Base-by-base conservation (phyloP, 371 early-diverging fungal species). In the Mortierella sp. region DNA sequence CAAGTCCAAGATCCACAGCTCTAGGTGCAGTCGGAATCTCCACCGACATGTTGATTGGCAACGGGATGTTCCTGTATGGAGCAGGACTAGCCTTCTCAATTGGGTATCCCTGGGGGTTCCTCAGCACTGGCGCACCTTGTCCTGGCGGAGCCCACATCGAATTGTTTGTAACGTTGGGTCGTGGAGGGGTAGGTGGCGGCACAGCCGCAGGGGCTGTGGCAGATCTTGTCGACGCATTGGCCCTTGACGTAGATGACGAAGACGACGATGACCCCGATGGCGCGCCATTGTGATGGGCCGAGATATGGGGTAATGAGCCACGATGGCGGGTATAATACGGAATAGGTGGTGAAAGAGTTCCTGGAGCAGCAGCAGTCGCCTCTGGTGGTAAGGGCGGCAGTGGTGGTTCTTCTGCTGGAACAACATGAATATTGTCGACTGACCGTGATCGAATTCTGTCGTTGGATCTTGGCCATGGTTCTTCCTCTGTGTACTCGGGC, bases 21-120 rank as follows among this genome's bases (percentile, higher is more conserved):
- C 40, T n/a, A 9, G 77, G 77, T 16, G 77, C 77, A 43, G 77
- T 71, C 14, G 77, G 68, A 11, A 45, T 31, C 53, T 71, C 71
- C 2, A 68, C 50, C 7, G 34, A 8, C 29, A 71, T 19, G 19
- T 16, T 37, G 29, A 61, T 24, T 2, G 72, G 77, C 44, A 71
- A 63, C 0, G 66, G 77, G 8, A 77, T 61, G 13, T 67, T 53
- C 37, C 52, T 53, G 40, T 34, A 40, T 2, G 34, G 70, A 3
- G 52, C 10, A 10, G 50, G 31, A 40, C 6, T 37, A 0, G 14
- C 41, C n/a, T 76, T 76, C 24, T 76, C 76, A 8, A 44, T 37
- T 13, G 70, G 70, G 14, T 76, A 70, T 2, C 66, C 76, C 11
- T 64, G 69, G 1, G 37, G 47, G 2, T n/a, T 26, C 50, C 67